Evolutionary conservation across 176 grass and related monocot genomes (phyloP), one percentile per base, ranked within the genome.

Genomic region (Eragrostis nindensis): DNA sequence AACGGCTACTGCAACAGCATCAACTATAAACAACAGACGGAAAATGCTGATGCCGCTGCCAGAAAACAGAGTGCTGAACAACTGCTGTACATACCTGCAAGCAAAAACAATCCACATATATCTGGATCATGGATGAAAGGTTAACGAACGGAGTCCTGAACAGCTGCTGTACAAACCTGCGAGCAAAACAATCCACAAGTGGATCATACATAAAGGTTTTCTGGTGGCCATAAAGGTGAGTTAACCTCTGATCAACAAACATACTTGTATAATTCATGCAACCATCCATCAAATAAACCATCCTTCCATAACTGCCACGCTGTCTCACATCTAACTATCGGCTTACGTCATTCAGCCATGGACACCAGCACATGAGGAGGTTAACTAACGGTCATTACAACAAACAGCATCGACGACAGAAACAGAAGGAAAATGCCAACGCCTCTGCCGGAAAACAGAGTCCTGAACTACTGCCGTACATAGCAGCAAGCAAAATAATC

Each of bases 341-440:
- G 76, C 11, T 54, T 17, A 62, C 77, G 77, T 71, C 82, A 81
- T 11, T 21, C 54, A 29, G 25, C 48, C 16, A 46, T 7, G n/a
- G 63, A 56, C 40, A 7, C 11, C 19, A 11, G 66, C 87, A 89
- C 87, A 85, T 89, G 78, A 57, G 24, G 62, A 70, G 69, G 69
- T 72, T 69, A 79, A 80, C 75, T 47, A 80, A 38, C 61, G 11
- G 10, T 41, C 67, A 19, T 80, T 36, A 17, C 71, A 71, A 18
- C 32, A 36, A 36, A 36, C 77, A 73, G 7, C 75, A 76, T 12
- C 68, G 45, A 7, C 57, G 15, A 10, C 48, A 26, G 32, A 64
- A n/a, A 19, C 66, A 66, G 27, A 24, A 30, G 64, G 46, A 66
- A 72, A 30, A 38, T 15, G 46, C 79, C 66, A 75, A 17, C 68